Evolutionary conservation across 192 early-diverging fungal genomes (phyloP).

Genomic region (Coemansia sp.): DNA sequence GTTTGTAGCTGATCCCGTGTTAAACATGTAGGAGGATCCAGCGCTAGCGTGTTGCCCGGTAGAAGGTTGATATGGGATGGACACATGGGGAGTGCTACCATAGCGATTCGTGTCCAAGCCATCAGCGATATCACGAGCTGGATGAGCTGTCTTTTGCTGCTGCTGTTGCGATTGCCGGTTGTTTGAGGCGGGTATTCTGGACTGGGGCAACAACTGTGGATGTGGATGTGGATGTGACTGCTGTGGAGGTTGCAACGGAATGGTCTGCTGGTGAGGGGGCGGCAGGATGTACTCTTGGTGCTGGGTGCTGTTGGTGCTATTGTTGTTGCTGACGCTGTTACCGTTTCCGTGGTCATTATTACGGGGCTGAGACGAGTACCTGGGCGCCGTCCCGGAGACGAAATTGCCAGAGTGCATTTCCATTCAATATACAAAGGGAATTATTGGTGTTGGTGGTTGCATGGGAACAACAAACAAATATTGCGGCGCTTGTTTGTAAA

Average conservation of each 20-base stretch:
- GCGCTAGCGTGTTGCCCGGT: conserved; percentile 2
- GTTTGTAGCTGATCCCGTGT: not conserved
- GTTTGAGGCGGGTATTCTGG: conserved; percentile 5
- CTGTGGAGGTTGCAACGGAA: not conserved
- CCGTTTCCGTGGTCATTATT: not conserved
- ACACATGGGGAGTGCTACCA: not conserved
- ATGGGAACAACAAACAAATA: not conserved
- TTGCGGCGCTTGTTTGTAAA: not conserved
- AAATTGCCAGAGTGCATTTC: conserved; percentile 10
- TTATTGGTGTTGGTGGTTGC: not conserved
- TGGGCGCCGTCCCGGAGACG: not conserved
- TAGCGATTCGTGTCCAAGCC: not conserved
- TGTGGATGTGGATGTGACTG: not conserved
- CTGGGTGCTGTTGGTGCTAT: not conserved
- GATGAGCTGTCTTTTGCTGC: not conserved
- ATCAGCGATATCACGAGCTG: not conserved
- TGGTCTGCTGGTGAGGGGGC: too few species aligned
- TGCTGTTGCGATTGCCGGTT: conserved; percentile 12
- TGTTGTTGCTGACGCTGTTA: conserved; percentile 14
- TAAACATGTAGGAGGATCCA: conserved; percentile 4
- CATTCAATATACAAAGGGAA: not conserved
- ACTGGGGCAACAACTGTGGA: conserved; percentile 1
- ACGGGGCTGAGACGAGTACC: not conserved
- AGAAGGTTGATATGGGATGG: not conserved
- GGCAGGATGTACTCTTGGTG: too few species aligned